Evolutionary conservation across 2,329 filamentous ascomycete genomes (phyloP), one percentile per base, ranked within the genome.

Genomic region (Claviceps citrina): DNA sequence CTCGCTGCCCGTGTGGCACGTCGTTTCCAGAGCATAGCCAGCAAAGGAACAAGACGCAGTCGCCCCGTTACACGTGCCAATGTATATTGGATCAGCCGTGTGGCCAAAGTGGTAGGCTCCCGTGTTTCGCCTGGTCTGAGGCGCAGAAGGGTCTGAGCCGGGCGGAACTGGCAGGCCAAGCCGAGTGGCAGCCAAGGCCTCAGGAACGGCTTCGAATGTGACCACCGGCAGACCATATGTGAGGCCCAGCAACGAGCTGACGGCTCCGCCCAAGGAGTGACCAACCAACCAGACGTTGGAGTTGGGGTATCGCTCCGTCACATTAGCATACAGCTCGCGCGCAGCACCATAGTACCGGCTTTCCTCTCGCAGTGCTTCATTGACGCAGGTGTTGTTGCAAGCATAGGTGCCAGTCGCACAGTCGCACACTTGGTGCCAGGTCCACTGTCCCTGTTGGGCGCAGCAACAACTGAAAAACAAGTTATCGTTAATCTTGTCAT

Each of bases 381-480:
- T 70, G 4, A 98, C 76, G 55, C 91, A 98, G 0, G 87, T 94
- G 49, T 84, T 79, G 64, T 96, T 95, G 67, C 87, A 95, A 12
- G 80, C 79, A 55, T 86, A 96, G 1, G 86, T 84, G 9, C 77
- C 75, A 2, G 82, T 84, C 46, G 86, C 84, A 57, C 91, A 98
- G 57, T 94, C 82, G 61, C 91, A 98, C 41, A 94, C 86, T 56
- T 93, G 81, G 44, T 83, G 79, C 80, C 86, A 95, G 13, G 86
- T 76, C 63, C 79, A 86, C 47, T 86, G 84, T 0, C 87, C 86
- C 51, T 93, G 87, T 61, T 95, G 86, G 4, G 78, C 91, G 61
- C 91, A 98, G 60, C 91, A 98, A 63, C 91, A 98, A 55, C 87
- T 93, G 64, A 95, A 95, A 61, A 93, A 94, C 8, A 98, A 69